Evolutionary conservation across 108 stramenopile genomes (phyloP).

Genomic region (Thalassiosira profunda): DNA sequence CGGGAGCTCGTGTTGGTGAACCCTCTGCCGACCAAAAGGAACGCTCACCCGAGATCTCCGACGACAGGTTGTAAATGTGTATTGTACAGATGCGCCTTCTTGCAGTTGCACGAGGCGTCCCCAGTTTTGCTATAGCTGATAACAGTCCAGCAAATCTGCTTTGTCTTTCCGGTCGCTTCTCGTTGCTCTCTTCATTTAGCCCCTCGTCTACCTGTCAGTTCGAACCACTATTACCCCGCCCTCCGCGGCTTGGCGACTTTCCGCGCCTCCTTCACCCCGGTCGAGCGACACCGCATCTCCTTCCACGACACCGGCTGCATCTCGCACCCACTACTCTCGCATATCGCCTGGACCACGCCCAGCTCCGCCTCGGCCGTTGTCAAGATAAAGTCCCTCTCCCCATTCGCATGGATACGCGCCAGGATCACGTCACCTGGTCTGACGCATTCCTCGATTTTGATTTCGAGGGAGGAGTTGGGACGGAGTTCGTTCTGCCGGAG

Average conservation of each 20-base stretch:
- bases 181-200: too few species aligned
- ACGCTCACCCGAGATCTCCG: too few species aligned
- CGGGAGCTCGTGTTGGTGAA: too few species aligned
- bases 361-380: slow-evolving; percentile 90
- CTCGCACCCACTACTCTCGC: slow-evolving; percentile 49
- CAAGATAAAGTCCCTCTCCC: slow-evolving; percentile 82
- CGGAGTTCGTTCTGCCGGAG: slow-evolving; percentile 82
- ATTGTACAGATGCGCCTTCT: too few species aligned
- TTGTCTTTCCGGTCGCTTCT: too few species aligned
- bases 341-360: slow-evolving; percentile 86
- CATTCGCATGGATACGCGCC: slow-evolving; percentile 81
- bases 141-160: too few species aligned
- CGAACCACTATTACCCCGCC: too few species aligned
- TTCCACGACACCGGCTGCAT: slow-evolving; percentile 93
- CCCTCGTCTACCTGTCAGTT: too few species aligned
- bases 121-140: too few species aligned
- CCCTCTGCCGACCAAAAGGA: too few species aligned
- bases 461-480: slow-evolving; percentile 60
- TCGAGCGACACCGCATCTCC: slow-evolving; percentile 92
- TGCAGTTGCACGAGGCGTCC: too few species aligned
- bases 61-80: too few species aligned
- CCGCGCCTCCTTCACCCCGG: slow-evolving; percentile 73
- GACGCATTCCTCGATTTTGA: slow-evolving; percentile 71
- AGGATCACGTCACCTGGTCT: slow-evolving; percentile 88
- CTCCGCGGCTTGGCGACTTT: slow-evolving; percentile 93